Evolutionary conservation across 129 eudicot species (phyloP), one percentile per base, ranked within the genome.

Genomic region (Dittrichia graveolens): DNA sequence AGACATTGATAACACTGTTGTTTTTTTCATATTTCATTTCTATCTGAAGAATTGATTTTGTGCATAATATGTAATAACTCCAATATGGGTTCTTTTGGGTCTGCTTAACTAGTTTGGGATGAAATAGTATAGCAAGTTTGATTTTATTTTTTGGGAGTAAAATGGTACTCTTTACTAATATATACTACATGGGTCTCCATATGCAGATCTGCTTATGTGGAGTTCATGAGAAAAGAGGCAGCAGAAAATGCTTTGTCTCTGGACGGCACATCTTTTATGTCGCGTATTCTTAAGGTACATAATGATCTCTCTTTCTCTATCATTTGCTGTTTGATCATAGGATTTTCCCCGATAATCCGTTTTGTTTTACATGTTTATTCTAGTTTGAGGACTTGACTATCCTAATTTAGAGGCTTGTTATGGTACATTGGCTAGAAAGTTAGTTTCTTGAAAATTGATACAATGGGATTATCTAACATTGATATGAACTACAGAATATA

Each of bases 131-230:
- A 35, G 49, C 13, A 49, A 53, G 60, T 43, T 61, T 39, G 45
- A 13, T 19, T 15, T 12, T 7, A 49, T 66, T 63, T 24, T 40
- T 7, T n/a, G 47, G 48, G 72, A 4, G 16, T 12, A 67, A n/a
- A 34, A 8, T 50, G 37, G 45, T 13, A 24, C 47, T 48, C 11
- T 65, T 65, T 5, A 19, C 65, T 56, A 58, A 3, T 67, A 16
- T 64, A 69, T 74, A 49, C 75, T 57, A 69, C 7, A 5, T 53
- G 45, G 37, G 31, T 24, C 61, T 75, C 10, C 62, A 13, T 53
- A 60, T 74, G 65, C 95, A 93, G 98, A 85, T 93, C 96, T 67
- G 96, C 96, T 15, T 93, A 87, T 75, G 94, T 93, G 74, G 96
- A 93, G 83, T 93, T 93, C 61, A 82, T 79, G 87, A 91, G 68